Evolutionary conservation across 441 rosid species (phyloP), one percentile per base, ranked within the genome.

Genomic region (Syzygium malaccense): DNA sequence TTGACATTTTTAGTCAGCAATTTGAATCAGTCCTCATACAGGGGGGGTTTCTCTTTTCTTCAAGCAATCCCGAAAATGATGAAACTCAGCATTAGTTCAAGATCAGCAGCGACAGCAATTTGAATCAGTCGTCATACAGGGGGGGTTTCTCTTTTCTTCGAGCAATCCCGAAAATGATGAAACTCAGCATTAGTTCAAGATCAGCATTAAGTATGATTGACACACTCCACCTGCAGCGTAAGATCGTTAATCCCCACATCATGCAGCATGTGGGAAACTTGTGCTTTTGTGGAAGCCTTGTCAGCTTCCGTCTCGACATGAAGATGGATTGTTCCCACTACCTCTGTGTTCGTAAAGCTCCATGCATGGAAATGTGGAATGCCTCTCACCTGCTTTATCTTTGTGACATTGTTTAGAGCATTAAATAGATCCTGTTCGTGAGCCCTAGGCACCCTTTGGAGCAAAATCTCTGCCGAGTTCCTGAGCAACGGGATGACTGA

Each of bases 401-500:
- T 93, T 86, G 90, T 92, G 75, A 94, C 91, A 87, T 93, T 92
- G 87, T 91, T 91, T 87, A 95, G 90, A 33, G 98, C 97, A 87
- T 91, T 91, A 86, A 87, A 92, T 32, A 96, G 87, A 88, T 93
- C 96, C 75, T 89, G 91, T 87, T 95, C 98, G 33, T 95, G 99
- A 62, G 93, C 92, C 91, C 97, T 94, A 11, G 99, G 98, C 89
- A 96, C 94, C 91, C 99, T 92, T 89, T 96, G 99, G 85, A 97
- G 96, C 89, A 97, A 88, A 91, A 96, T 88, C 92, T 95, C 98
- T 25, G 99, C 98, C 41, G 99, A 95, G 93, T 97, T 97, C 88
- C 98, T 93, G 53, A 97, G 98, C 58, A 96, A 93, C 4, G 99
- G 98, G 89, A 97, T 94, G 88, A 97, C 99, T 30, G 99, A 97